phyloP scores from a whole-genome alignment of 192 early-diverging fungal genomes.

The Linnemannia exigua region DNA sequence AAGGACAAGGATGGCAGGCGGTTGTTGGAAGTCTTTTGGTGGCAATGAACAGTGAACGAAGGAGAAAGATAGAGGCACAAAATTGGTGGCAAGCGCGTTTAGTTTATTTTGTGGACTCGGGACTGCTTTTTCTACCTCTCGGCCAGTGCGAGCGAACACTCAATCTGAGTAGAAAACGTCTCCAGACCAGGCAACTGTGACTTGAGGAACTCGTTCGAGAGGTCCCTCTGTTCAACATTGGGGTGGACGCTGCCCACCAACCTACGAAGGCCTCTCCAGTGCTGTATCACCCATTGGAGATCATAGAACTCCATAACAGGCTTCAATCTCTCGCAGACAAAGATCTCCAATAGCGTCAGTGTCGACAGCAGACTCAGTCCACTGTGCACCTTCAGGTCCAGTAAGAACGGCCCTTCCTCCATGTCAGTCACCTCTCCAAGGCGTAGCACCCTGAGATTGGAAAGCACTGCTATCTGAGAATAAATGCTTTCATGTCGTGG shows the following conservation, averaged over 20 bases:
- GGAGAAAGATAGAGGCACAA: not conserved
- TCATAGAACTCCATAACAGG: conserved; percentile 20
- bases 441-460: conserved; percentile 17
- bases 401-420: not conserved
- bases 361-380: conserved; percentile 15
- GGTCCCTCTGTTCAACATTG: not conserved
- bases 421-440: conserved; percentile 3
- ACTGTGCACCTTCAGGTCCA: conserved; percentile 10
- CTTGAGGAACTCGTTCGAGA: conserved; percentile 15
- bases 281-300: conserved; percentile 18
- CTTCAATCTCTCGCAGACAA: conserved; percentile 16
- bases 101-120: not conserved
- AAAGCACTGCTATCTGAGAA: conserved; percentile 12
- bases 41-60: not conserved
- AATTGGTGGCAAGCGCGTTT: conserved; percentile 3
- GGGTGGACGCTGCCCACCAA: conserved; percentile 24
- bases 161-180: not conserved
- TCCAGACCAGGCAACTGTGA: not conserved
- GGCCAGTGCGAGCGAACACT: not conserved
- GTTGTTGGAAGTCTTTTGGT: no score
- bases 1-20: not conserved
- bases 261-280: conserved; percentile 20
- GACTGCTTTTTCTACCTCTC: not conserved
- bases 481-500: conserved; percentile 10
- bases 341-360: not conserved